These are phyloP conservation scores for Penicillium cataractarum DNA, from an alignment of 495 filamentous ascomycete genomes.

Conservation along the genomic window DNA sequence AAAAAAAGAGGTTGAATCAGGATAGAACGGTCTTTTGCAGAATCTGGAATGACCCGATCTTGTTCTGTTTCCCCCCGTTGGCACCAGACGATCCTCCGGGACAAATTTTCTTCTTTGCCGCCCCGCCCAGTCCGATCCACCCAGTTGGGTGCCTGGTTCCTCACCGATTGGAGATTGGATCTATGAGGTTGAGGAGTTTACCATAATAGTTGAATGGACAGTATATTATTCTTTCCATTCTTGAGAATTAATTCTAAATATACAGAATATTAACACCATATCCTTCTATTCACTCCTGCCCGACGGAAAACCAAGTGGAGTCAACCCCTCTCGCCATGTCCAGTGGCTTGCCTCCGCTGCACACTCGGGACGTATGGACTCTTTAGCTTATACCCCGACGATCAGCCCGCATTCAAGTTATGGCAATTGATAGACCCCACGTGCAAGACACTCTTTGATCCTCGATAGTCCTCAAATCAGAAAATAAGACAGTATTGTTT, in stretches of 20 bases:
- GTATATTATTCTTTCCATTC: neutral
- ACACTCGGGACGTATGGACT: slow-evolving; percentile 15
- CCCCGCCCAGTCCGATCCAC: slow-evolving; percentile 36
- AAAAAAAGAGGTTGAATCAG: too few species aligned
- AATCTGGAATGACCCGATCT: slow-evolving; percentile 2
- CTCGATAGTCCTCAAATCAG: neutral
- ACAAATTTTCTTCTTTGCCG: slow-evolving; percentile 38
- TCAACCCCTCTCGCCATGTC: slow-evolving; percentile 22
- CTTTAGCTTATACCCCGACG: neutral
- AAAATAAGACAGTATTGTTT: neutral
- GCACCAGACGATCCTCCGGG: slow-evolving; percentile 27
- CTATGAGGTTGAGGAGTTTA: too few species aligned
- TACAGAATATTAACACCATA: neutral
- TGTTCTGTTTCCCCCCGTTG: slow-evolving; percentile 7
- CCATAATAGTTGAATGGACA: too few species aligned
- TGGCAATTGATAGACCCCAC: neutral
- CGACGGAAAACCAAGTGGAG: slow-evolving; percentile 15
- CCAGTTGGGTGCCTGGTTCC: slow-evolving; percentile 25
- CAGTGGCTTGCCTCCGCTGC: slow-evolving; percentile 26
- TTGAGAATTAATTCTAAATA: neutral
- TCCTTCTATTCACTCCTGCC: neutral
- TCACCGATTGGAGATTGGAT: slow-evolving; percentile 21
- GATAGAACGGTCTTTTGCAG: neutral
- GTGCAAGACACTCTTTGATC: neutral
- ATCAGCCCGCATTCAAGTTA: neutral